Evolutionary conservation across 2,329 filamentous ascomycete genomes (phyloP).

Genomic region (Volutella citrinella): DNA sequence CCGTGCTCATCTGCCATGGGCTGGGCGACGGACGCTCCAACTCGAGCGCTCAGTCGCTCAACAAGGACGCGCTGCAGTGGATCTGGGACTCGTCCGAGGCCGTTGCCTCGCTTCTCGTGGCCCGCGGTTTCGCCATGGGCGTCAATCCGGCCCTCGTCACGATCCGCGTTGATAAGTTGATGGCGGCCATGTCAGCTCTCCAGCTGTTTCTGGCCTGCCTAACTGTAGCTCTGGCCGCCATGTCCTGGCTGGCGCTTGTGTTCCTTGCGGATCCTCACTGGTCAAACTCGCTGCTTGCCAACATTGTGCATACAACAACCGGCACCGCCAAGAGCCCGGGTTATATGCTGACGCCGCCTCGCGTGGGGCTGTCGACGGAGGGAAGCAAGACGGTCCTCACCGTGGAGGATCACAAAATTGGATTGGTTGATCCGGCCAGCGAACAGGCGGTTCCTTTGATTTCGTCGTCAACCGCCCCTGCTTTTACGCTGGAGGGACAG

Average conservation of each 20-base stretch:
- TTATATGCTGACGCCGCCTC: slow-evolving; percentile 6
- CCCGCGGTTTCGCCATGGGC: slow-evolving; percentile 10
- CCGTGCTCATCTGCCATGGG: slow-evolving; percentile 9
- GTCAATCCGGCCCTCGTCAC: slow-evolving; percentile 10
- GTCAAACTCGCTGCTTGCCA: slow-evolving; percentile 12
- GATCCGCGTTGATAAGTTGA: slow-evolving; percentile 13
- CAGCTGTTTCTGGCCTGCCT: slow-evolving; percentile 11
- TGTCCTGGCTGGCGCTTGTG: slow-evolving; percentile 10
- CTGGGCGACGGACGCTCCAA: slow-evolving; percentile 12
- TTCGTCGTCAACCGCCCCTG: too few species aligned
- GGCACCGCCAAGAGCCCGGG: slow-evolving; percentile 4
- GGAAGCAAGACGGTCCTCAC: too few species aligned
- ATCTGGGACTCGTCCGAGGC: not conserved
- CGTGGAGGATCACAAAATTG: too few species aligned
- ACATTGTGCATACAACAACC: slow-evolving; percentile 10
- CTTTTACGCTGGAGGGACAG: too few species aligned
- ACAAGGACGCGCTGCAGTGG: slow-evolving; percentile 8
- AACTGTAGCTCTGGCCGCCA: slow-evolving; percentile 2
- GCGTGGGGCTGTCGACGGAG: slow-evolving; percentile 3
- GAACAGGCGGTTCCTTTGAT: too few species aligned
- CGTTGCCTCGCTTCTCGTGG: slow-evolving; percentile 1
- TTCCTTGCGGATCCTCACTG: slow-evolving; percentile 11
- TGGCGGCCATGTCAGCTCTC: slow-evolving; percentile 13
- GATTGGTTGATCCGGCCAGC: too few species aligned
- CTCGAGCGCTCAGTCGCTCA: slow-evolving; percentile 10